phyloP scores from a whole-genome alignment of 2,329 filamentous ascomycete species.

The Cladophialophora carrionii region DNA sequence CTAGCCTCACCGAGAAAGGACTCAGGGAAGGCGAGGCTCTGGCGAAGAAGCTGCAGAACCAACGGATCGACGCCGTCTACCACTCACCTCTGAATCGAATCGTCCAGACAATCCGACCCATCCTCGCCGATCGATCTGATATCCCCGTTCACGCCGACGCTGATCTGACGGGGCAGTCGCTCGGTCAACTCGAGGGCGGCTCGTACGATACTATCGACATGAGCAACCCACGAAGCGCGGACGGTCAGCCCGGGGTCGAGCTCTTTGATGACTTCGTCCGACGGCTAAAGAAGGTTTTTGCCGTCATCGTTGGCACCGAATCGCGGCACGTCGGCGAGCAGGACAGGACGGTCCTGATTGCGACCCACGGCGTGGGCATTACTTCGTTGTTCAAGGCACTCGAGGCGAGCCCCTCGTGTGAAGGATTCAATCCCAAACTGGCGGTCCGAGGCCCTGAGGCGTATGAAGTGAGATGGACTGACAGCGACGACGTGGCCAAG shows the following conservation, averaged over 20 bases:
- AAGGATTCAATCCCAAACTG: slow-evolving; percentile 26
- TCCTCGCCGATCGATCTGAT: slow-evolving; percentile 16
- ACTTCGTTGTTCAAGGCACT: slow-evolving; percentile 29
- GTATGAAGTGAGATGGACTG: slow-evolving; percentile 31
- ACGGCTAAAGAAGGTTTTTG: slow-evolving; percentile 25
- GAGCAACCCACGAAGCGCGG: slow-evolving; percentile 27
- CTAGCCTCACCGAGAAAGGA: slow-evolving; percentile 28
- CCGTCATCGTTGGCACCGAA: slow-evolving; percentile 23
- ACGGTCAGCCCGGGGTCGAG: slow-evolving; percentile 30
- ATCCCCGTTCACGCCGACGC: slow-evolving; percentile 18
- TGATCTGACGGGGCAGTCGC: slow-evolving; percentile 27
- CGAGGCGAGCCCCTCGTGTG: slow-evolving; percentile 22
- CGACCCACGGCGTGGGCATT: slow-evolving; percentile 32
- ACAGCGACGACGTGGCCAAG: slow-evolving; percentile 30
- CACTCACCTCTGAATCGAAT: slow-evolving; percentile 28
- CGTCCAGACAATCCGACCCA: slow-evolving; percentile 26
- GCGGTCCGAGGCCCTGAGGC: slow-evolving; percentile 28
- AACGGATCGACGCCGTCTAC: slow-evolving; percentile 39
- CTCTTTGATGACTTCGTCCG: slow-evolving; percentile 30
- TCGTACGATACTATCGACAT: slow-evolving; percentile 31
- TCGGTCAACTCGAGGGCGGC: slow-evolving; percentile 27
- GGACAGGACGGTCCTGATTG: slow-evolving; percentile 27
- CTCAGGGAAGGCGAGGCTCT: slow-evolving; percentile 20
- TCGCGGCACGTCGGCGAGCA: slow-evolving; percentile 8
- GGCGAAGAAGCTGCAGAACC: slow-evolving; percentile 30